A percentile compares a stretch with the other conserved stretches of the same genome.
These are phyloP conservation scores for Exophiala phaeomuriformis DNA, from an alignment of 2,329 filamentous ascomycete genomes.

Conservation along the genomic window DNA sequence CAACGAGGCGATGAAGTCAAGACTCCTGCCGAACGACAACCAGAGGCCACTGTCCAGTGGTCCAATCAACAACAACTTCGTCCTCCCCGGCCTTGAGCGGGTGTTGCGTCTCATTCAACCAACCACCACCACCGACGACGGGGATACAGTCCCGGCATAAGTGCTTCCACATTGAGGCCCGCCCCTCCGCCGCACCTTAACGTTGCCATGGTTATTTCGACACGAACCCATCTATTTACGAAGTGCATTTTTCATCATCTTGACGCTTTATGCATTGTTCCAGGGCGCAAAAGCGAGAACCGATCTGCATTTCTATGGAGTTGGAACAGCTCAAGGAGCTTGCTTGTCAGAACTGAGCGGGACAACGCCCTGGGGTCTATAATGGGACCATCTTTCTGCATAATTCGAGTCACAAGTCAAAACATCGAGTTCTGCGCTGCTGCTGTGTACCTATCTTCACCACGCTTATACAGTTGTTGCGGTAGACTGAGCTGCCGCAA, in stretches of 20 bases:
- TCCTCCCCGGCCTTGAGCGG: slow-evolving; percentile 6
- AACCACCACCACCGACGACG: not conserved
- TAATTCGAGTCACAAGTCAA: too few species aligned
- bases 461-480: slow-evolving; percentile 14
- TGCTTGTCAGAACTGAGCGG: not conserved
- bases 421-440: too few species aligned
- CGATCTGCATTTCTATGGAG: not conserved
- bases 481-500: not conserved
- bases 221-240: slow-evolving; percentile 14
- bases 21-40: slow-evolving; percentile 33
- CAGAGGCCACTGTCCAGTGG: slow-evolving; percentile 18
- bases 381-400: not conserved
- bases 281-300: slow-evolving; percentile 4
- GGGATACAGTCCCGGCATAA: not conserved
- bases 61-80: slow-evolving; percentile 14
- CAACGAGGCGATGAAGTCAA: slow-evolving; percentile 36
- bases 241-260: slow-evolving; percentile 6
- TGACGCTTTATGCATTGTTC: slow-evolving; percentile 6
- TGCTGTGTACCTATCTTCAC: not conserved
- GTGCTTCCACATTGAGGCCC: not conserved
- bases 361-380: not conserved
- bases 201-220: slow-evolving; percentile 12
- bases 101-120: not conserved
- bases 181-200: slow-evolving; percentile 7
- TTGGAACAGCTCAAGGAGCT: not conserved